A percentile compares a stretch with the other conserved stretches of the same genome.
Conservation (phyloP, 805 yeast genomes). For the Metschnikowia aberdeeniae region DNA sequence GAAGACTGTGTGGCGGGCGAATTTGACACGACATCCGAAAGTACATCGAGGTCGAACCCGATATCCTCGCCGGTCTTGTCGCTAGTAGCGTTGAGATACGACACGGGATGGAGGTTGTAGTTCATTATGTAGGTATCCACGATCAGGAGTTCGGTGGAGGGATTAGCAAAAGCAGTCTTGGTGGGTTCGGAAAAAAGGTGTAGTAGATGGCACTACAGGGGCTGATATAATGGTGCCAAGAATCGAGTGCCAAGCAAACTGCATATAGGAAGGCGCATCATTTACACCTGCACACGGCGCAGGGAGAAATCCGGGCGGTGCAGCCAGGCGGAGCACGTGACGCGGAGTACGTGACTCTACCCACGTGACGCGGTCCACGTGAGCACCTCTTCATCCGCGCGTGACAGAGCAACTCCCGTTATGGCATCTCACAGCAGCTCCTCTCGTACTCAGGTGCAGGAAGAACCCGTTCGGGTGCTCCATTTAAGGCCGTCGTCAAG, state of each 20-base stretch:
- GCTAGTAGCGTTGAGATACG: constrained; percentile 37
- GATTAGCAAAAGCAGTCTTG: neutral
- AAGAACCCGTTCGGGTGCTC: constrained; percentile 8
- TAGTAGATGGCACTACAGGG: neutral
- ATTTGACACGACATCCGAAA: constrained; percentile 19
- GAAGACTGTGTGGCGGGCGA: constrained; percentile 27
- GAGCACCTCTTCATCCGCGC: neutral
- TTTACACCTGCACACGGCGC: neutral
- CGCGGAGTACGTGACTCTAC: too few relatives aligned
- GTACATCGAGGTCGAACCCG: constrained; percentile 27
- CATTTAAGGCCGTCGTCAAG: constrained; percentile 16
- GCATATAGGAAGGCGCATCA: constrained; percentile 1
- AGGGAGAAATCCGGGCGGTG: neutral
- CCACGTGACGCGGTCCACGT: too few relatives aligned
- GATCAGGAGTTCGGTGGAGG: neutral
- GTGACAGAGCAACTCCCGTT: neutral
- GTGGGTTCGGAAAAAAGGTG: neutral
- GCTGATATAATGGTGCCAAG: constrained; percentile 6
- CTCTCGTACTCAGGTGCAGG: neutral
- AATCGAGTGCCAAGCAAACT: constrained; percentile 8
- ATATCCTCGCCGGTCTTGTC: constrained; percentile 21
- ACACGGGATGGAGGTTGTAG: constrained; percentile 43
- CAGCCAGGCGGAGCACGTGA: neutral
- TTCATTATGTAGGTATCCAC: constrained; percentile 21
- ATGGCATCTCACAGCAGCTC: neutral